Evolutionary conservation across 352 stramenopile genomes (phyloP).

Genomic region (Globisporangium uncinulatum): DNA sequence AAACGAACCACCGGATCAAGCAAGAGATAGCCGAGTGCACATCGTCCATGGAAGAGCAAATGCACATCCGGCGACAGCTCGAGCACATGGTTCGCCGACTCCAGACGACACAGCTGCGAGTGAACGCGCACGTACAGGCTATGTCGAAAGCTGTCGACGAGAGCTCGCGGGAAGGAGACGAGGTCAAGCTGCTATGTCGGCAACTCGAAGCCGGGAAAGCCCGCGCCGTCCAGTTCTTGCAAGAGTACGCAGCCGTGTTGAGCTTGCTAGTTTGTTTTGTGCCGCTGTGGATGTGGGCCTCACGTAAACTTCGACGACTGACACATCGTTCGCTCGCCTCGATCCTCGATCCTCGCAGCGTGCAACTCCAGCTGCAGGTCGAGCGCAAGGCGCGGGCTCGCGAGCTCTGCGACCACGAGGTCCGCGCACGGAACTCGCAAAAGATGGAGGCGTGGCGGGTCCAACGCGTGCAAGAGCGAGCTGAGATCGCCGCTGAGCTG

Average conservation of each 20-base stretch:
- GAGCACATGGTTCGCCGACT: constrained; percentile 81
- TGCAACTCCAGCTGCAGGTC: constrained; percentile 66
- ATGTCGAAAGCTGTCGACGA: constrained; percentile 65
- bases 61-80: constrained; percentile 61
- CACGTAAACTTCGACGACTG: background rate
- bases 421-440: constrained; percentile 75
- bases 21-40: constrained; percentile 66
- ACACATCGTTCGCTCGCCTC: background rate
- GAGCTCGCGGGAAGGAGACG: constrained; percentile 56
- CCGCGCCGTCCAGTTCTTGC: constrained; percentile 63
- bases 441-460: constrained; percentile 78
- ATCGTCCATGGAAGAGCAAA: constrained; percentile 73
- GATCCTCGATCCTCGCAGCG: constrained; percentile 9
- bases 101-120: constrained; percentile 64
- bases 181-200: constrained; percentile 68
- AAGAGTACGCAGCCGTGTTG: constrained; percentile 30
- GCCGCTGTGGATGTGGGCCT: too few species aligned
- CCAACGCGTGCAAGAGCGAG: constrained; percentile 61
- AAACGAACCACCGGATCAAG: constrained; percentile 62
- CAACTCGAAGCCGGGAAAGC: constrained; percentile 77
- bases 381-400: constrained; percentile 55
- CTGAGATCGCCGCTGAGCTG: constrained; percentile 72
- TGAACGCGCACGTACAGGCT: constrained; percentile 57
- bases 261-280: background rate
- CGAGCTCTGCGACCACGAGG: constrained; percentile 69